Base-by-base conservation (phyloP, 768 basidiomycete species). In the Russula virescens region DNA sequence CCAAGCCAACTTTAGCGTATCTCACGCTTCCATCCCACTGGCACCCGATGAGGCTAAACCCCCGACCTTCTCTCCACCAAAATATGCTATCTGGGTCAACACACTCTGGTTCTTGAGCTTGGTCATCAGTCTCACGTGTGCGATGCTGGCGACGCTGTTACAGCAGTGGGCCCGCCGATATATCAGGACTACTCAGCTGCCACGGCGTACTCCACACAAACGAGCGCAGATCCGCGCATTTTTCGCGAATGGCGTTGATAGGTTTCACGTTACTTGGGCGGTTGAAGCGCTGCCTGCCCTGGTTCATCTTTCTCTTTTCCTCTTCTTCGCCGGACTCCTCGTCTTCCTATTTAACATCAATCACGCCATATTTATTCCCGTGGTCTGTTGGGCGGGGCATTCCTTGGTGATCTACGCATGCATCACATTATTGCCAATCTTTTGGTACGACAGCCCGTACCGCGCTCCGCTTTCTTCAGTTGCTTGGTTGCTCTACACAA, bases 41-140 rank as follows among this genome's bases (percentile, higher is more conserved):
- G 23, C 54, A 34, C 2, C 19, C 52, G n/a, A n/a, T n/a, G n/a
- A n/a, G n/a, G n/a, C n/a, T n/a, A 8, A 9, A 49, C 16, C 1
- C 25, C n/a, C n/a, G n/a, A n/a, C 25, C 0, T 54, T 40, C 14
- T 40, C 9, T 40, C 38, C 38, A 11, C 38, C 38, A 13, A 40
- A 2, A 40, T 55, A 53, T 54, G 26, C 46, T 1, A 1, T 52
- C 25, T 23, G 46, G 14, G 46, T 64, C 28, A 65, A 66, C 14
- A 18, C 40, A 6, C 3, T 59, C 18, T 66, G 62, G 62, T 55
- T 50, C 54, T 5, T 45, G 55, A 59, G 65, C 38, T 34, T 64
- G 18, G 9, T 21, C 3, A 40, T 45, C 38, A 34, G 46, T 9
- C 25, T 57, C 0, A 28, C 14, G 2, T 53, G 52, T 21, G 31